Conservation (phyloP, 352 stramenopile species). For the Thraustotheca clavata region DNA sequence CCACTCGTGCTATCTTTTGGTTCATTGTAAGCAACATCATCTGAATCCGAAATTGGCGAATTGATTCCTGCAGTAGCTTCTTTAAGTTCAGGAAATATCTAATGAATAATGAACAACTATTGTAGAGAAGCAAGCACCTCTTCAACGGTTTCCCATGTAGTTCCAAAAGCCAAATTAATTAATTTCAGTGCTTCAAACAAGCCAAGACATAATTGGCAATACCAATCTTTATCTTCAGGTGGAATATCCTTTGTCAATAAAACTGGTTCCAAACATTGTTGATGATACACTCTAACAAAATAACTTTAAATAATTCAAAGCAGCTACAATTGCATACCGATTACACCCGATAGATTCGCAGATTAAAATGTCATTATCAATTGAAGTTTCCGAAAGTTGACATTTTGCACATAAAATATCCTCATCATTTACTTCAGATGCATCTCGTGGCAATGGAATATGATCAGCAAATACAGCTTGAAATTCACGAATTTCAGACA, state of each 20-base stretch:
- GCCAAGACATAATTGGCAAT: constrained; percentile 65
- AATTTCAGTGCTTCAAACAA: constrained; percentile 71
- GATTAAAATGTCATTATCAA: constrained; percentile 78
- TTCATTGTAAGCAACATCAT: not conserved
- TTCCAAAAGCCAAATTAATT: constrained; percentile 71
- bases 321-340: constrained; percentile 22
- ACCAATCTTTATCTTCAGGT: constrained; percentile 58
- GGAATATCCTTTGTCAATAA: constrained; percentile 57
- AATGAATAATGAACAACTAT: not conserved
- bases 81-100: constrained; percentile 18
- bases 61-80: not conserved
- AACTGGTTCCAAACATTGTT: constrained; percentile 56
- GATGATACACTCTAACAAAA: constrained; percentile 46
- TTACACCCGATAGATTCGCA: constrained; percentile 66
- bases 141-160: constrained; percentile 47
- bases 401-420: constrained; percentile 77
- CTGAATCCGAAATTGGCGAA: not conserved
- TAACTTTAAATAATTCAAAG: not conserved
- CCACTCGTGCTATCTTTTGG: not conserved
- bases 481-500: constrained; percentile 30
- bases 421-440: constrained; percentile 21
- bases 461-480: constrained; percentile 35
- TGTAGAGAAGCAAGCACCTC: constrained; percentile 24
- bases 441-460: constrained; percentile 23
- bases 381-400: constrained; percentile 43